These are phyloP conservation scores for Gynostemma pentaphyllum DNA, from an alignment of 306 rosid species.

Conservation along the genomic window DNA sequence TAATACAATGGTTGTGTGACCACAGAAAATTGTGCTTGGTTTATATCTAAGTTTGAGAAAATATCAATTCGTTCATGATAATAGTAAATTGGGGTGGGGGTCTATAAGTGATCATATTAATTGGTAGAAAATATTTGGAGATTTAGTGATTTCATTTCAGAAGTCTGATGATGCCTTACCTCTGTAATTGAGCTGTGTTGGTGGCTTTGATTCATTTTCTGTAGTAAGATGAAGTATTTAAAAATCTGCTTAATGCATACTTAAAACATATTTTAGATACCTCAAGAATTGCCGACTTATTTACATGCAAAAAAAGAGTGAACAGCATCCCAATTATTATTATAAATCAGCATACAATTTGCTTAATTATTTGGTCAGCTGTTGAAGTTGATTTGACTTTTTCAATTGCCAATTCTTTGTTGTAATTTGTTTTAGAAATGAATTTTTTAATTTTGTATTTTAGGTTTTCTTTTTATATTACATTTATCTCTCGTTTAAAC, in stretches of 20 bases:
- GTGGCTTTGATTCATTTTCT: too few relatives aligned
- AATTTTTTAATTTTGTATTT: too few relatives aligned
- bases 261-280: background rate
- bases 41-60: background rate
- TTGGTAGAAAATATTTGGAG: background rate
- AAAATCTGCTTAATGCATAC: too few relatives aligned
- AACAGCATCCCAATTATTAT: background rate
- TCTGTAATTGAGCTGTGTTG: too few relatives aligned
- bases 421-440: background rate
- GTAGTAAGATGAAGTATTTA: too few relatives aligned
- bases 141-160: background rate
- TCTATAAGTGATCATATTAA: background rate
- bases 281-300: background rate
- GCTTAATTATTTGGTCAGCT: background rate
- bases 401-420: too few relatives aligned
- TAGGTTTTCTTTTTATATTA: background rate
- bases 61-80: background rate
- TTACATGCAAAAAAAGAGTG: background rate
- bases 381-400: background rate
- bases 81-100: background rate
- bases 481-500: background rate
- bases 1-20: slow-evolving; percentile 2
- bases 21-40: background rate
- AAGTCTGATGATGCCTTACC: background rate
- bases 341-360: background rate